Conservation (phyloP, 805 yeast genomes). For the Candida hungchunana region DNA sequence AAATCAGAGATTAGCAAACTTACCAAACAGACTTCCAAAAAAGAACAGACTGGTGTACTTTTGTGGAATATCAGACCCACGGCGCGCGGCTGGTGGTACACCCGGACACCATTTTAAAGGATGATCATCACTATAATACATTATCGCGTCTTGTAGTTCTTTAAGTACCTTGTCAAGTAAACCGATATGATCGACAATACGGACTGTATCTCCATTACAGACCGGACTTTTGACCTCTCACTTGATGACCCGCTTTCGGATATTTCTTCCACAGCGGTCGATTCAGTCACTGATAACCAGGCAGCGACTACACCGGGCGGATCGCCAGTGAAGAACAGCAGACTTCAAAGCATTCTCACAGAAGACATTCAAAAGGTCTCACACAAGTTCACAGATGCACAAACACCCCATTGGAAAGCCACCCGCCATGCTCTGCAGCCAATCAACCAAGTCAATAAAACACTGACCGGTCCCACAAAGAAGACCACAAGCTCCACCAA, state of each 20-base stretch:
- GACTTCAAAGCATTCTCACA: slow-evolving; percentile 1
- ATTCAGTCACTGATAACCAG: slow-evolving; percentile 1
- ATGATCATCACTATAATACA: too few relatives aligned
- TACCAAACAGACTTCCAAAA: too few relatives aligned
- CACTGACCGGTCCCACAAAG: neutral
- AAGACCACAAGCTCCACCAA: neutral
- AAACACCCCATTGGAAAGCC: slow-evolving; percentile 3
- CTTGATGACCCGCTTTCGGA: slow-evolving; percentile 16
- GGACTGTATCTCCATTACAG: slow-evolving; percentile 19
- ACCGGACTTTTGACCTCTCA: slow-evolving; percentile 21
- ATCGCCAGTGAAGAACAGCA: slow-evolving; percentile 1
- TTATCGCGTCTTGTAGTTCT: too few relatives aligned
- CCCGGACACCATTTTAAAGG: too few relatives aligned
- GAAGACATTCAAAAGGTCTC: neutral
- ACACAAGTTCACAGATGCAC: slow-evolving; percentile 3
- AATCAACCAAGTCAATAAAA: slow-evolving; percentile 1
- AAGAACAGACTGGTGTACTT: too few relatives aligned
- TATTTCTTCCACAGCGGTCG: slow-evolving; percentile 13
- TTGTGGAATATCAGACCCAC: too few relatives aligned
- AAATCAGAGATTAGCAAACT: too few relatives aligned
- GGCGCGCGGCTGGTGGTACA: too few relatives aligned
- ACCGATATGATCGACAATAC: slow-evolving; percentile 9
- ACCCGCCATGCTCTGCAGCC: neutral
- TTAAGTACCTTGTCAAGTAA: too few relatives aligned
- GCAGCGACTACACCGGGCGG: slow-evolving; percentile 1